These are phyloP conservation scores for Cladorrhinum sp. DNA, from an alignment of 2,329 filamentous ascomycete genomes.

Conservation along the genomic window DNA sequence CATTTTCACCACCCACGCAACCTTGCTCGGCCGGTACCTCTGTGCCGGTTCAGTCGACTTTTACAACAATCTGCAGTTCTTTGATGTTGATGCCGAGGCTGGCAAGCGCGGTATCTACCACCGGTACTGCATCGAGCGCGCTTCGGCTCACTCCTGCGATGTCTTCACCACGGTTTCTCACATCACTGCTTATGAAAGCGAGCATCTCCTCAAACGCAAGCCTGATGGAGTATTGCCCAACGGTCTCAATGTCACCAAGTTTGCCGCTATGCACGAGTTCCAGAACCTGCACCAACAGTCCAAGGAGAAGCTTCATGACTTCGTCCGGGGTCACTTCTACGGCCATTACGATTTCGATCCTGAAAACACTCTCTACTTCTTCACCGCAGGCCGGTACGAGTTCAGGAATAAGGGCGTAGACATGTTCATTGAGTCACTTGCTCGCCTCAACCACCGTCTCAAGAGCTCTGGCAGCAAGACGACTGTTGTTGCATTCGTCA, in stretches of 20 bases:
- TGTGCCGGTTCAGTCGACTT: slow-evolving; percentile 98
- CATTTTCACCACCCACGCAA: slow-evolving; percentile 98
- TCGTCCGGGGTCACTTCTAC: slow-evolving; percentile 96
- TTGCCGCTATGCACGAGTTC: slow-evolving; percentile 97
- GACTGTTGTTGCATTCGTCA: slow-evolving; percentile 95
- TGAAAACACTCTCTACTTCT: slow-evolving; percentile 96
- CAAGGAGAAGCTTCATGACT: slow-evolving; percentile 98
- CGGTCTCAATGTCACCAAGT: slow-evolving; percentile 96
- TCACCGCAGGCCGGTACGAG: slow-evolving; percentile 95
- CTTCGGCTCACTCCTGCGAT: slow-evolving; percentile 85
- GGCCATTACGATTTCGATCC: slow-evolving; percentile 96
- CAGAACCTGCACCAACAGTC: slow-evolving; percentile 95
- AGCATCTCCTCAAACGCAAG: slow-evolving; percentile 95
- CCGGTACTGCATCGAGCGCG: slow-evolving; percentile 95
- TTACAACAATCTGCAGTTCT: slow-evolving; percentile 97
- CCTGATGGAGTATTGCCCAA: slow-evolving; percentile 96
- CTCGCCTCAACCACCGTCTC: slow-evolving; percentile 88
- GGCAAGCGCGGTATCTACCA: slow-evolving; percentile 99
- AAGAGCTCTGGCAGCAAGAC: slow-evolving; percentile 83
- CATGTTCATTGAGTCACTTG: slow-evolving; percentile 98
- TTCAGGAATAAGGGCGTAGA: slow-evolving; percentile 98
- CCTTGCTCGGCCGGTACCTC: slow-evolving; percentile 89
- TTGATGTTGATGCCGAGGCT: slow-evolving; percentile 94
- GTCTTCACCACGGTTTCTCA: slow-evolving; percentile 99
- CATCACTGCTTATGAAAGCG: slow-evolving; percentile 96